Evolutionary conservation across 2,329 filamentous ascomycete species (phyloP), one percentile per base, ranked within the genome.

Genomic region (Cadophora malorum): DNA sequence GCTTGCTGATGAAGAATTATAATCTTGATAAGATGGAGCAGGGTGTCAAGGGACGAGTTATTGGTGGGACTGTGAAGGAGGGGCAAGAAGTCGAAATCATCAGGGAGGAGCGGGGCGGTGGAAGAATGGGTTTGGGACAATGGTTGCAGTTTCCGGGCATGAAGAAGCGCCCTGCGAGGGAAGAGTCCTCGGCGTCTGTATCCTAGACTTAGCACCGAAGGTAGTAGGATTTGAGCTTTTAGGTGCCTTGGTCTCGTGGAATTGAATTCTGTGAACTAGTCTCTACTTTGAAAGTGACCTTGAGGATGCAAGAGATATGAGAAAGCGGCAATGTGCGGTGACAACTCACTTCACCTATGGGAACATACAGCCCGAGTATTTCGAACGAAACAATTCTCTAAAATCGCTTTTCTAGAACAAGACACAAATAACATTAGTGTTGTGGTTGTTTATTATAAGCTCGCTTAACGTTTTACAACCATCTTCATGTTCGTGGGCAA

Each of bases 1-100:
- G 82, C 68, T 78, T 88, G 66, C 67, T 83, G n/a, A 84, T 89
- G 83, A 80, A 81, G 75, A 84, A 90, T 75, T 86, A 87, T 73
- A 83, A 81, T 68, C 80, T 90, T 21, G 64, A 71, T 62, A 81
- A 58, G 49, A 59, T 56, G 69, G 66, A 72, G 50, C 68, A 73
- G 65, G 65, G 70, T 58, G 70, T 74, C 31, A 72, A 72, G 60
- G 72, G 71, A 4, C 41, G 67, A 28, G 67, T 69, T 19, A 64
- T 71, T 64, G 65, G 69, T 45, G 67, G 65, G n/a, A 56, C 35
- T 4, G 41, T 69, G 19, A 49, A 67, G 59, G 50, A 47, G 21
- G 60, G 60, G 4, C 41, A 14, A 14, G 60, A 52, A 21, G 7
- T 60, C 28, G 41, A 55, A 45, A 35, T 38, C 25, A 33, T 63